Evolutionary conservation across 805 yeast species (phyloP).

Genomic region (Candida pseudoglaebosa): DNA sequence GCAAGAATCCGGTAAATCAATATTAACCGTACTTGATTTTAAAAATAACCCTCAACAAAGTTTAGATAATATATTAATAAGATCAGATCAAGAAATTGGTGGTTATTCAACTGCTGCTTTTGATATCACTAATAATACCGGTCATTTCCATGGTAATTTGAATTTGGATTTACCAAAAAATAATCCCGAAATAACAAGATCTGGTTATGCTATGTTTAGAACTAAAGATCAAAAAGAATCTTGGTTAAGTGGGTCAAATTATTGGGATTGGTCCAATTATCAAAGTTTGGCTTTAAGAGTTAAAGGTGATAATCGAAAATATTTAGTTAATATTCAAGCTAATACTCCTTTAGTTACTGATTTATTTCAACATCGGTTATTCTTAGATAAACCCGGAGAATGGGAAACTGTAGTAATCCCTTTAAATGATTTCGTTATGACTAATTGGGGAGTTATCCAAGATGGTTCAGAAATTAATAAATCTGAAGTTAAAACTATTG

Average conservation of each 20-base stretch:
- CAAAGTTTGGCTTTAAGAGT: conserved; percentile 64
- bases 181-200: conserved; percentile 58
- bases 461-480: conserved; percentile 55
- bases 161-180: conserved; percentile 62
- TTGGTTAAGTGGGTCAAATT: conserved; percentile 45
- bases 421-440: conserved; percentile 72
- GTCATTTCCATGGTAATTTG: conserved; percentile 53
- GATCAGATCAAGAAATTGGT: conserved; percentile 74
- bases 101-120: conserved; percentile 69
- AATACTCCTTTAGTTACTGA: conserved; percentile 76
- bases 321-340: conserved; percentile 76
- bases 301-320: conserved; percentile 69
- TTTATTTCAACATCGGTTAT: conserved; percentile 76
- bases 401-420: conserved; percentile 86
- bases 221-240: conserved; percentile 58
- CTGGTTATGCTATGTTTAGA: conserved; percentile 84
- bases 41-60: conserved; percentile 41
- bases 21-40: conserved; percentile 55
- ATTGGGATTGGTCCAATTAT: conserved; percentile 69
- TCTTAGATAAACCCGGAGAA: conserved; percentile 62
- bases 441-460: conserved; percentile 69
- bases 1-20: conserved; percentile 22
- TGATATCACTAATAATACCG: conserved; percentile 32
- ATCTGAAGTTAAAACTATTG: conserved; percentile 64
- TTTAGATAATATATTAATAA: conserved; percentile 47